These are phyloP conservation scores for Sugiyamaella novakii DNA, from an alignment of 1,139 yeast species.

Conservation along the genomic window DNA sequence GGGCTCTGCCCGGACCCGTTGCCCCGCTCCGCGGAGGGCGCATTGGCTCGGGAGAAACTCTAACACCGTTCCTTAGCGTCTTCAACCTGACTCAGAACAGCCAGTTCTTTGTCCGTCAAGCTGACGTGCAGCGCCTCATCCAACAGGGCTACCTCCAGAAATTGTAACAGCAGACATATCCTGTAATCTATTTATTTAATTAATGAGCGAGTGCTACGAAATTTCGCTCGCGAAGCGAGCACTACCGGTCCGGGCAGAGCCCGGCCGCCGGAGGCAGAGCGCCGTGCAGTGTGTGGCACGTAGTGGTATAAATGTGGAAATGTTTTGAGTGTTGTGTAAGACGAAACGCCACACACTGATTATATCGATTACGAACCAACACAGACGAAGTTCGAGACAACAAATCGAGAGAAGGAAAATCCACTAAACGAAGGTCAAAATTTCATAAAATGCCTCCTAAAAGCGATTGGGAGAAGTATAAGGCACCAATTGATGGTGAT, in stretches of 20 bases:
- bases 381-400: too few species aligned
- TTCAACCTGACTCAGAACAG: constrained; percentile 93
- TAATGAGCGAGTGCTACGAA: too few species aligned
- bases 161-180: constrained; percentile 43
- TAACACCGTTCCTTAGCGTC: constrained; percentile 45
- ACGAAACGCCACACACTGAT: constrained; percentile 9
- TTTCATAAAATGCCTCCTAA: constrained; percentile 74
- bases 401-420: too few species aligned
- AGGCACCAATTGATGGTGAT: constrained; percentile 81
- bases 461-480: constrained; percentile 96
- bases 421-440: too few species aligned
- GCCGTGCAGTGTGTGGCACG: too few species aligned
- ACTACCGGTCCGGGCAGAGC: too few species aligned
- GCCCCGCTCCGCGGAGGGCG: too few species aligned
- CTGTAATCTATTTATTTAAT: background rate
- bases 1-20: too few species aligned
- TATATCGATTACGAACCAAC: background rate
- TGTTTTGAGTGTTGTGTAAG: background rate
- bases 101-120: constrained; percentile 89
- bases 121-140: constrained; percentile 89
- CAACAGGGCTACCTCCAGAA: constrained; percentile 93
- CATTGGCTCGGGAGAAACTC: too few species aligned
- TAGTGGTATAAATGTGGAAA: constrained; percentile 1
- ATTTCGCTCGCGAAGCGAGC: too few species aligned
- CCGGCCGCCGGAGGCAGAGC: too few species aligned